phyloP scores from a whole-genome alignment of 2,329 filamentous ascomycete genomes.

The Claviceps sp. region DNA sequence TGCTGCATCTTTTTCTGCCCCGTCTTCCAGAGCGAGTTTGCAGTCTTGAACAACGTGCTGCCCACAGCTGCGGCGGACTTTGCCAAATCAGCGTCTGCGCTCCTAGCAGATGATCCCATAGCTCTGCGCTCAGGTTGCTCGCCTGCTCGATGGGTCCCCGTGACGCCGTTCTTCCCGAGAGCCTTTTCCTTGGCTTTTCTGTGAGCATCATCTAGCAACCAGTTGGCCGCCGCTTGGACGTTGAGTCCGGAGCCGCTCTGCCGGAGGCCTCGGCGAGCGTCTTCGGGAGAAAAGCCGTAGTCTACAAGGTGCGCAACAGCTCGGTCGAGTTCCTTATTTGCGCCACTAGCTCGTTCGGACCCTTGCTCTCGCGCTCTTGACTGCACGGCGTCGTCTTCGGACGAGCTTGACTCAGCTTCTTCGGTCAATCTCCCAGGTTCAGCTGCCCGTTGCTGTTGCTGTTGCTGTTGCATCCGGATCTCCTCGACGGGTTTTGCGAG shows the following conservation, averaged over 20 bases:
- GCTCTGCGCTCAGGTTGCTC: slow-evolving; percentile 19
- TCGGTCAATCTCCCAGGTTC: slow-evolving; percentile 45
- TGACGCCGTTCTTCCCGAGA: slow-evolving; percentile 32
- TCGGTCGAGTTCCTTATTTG: slow-evolving; percentile 45
- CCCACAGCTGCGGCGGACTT: slow-evolving; percentile 75
- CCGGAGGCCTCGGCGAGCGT: slow-evolving; percentile 65
- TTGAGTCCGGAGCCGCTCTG: slow-evolving; percentile 69
- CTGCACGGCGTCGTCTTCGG: slow-evolving; percentile 25
- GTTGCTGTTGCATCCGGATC: slow-evolving; percentile 26
- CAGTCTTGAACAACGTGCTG: slow-evolving; percentile 77
- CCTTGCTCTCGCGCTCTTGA: slow-evolving; percentile 8
- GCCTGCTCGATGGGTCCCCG: background rate
- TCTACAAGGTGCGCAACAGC: slow-evolving; percentile 83
- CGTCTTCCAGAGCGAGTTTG: slow-evolving; percentile 89
- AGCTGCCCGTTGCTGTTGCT: slow-evolving; percentile 14
- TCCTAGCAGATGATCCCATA: slow-evolving; percentile 30
- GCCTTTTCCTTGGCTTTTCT: slow-evolving; percentile 64
- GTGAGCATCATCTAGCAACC: slow-evolving; percentile 85
- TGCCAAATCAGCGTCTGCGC: slow-evolving; percentile 56
- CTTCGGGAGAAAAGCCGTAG: slow-evolving; percentile 83
- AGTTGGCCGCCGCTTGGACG: slow-evolving; percentile 76
- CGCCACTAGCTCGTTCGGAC: slow-evolving; percentile 11
- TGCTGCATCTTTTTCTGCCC: slow-evolving; percentile 87
- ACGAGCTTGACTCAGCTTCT: slow-evolving; percentile 29
- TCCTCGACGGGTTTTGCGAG: slow-evolving; percentile 52